Conservation (phyloP, 805 yeast genomes). For the Metschnikowia lachancei region DNA sequence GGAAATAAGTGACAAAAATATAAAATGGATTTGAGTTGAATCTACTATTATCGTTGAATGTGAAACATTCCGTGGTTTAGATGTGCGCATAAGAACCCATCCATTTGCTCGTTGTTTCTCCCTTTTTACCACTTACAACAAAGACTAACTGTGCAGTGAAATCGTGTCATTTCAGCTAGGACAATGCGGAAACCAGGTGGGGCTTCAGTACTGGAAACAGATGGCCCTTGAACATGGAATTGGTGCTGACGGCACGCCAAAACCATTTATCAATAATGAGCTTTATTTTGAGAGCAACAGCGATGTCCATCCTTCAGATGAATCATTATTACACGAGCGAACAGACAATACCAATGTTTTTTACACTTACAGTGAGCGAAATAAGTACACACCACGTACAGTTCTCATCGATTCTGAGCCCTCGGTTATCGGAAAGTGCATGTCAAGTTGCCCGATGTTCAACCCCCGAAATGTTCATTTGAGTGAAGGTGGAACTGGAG, state of each 20-base stretch:
- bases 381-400: constrained; percentile 85
- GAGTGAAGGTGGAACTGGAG: constrained; percentile 83
- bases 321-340: constrained; percentile 20
- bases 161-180: constrained; percentile 74
- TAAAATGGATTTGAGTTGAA: too few species aligned
- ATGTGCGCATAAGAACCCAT: too few species aligned
- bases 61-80: too few species aligned
- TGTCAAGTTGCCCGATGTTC: constrained; percentile 57
- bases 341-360: constrained; percentile 82
- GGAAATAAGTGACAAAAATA: not conserved
- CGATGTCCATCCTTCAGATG: constrained; percentile 5
- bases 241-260: constrained; percentile 55
- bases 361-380: constrained; percentile 71
- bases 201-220: constrained; percentile 89
- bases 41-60: not conserved
- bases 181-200: constrained; percentile 97
- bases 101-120: too few species aligned
- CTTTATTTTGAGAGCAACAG: constrained; percentile 17
- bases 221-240: constrained; percentile 86
- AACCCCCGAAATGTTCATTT: constrained; percentile 80
- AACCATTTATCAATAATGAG: constrained; percentile 33
- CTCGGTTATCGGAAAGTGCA: constrained; percentile 68
- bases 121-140: too few species aligned
- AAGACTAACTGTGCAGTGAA: constrained; percentile 45
- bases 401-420: constrained; percentile 88